Evolutionary conservation across 129 eudicot genomes (phyloP).

Genomic region (Chrysanthemum seticuspe): DNA sequence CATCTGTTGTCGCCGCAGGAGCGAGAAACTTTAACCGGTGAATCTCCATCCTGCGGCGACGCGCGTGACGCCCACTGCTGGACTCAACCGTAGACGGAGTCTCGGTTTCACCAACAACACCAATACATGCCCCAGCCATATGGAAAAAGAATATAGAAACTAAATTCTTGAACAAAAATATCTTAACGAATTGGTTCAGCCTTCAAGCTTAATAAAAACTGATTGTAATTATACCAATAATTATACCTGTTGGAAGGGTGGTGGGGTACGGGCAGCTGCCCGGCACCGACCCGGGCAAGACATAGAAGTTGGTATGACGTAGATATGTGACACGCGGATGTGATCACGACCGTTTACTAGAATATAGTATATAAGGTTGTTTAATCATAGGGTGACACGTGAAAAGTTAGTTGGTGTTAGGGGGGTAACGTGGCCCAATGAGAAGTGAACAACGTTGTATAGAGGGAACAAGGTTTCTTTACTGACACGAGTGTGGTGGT

Average conservation of each 20-base stretch:
- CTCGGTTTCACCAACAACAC: conserved; percentile 64
- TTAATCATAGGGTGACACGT: conserved; percentile 38
- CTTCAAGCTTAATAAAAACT: too few species aligned
- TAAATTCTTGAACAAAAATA: not conserved
- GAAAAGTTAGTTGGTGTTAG: conserved; percentile 27
- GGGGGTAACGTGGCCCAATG: conserved; percentile 68
- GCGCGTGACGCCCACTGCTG: conserved; percentile 36
- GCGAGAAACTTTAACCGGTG: conserved; percentile 57
- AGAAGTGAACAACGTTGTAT: conserved; percentile 26
- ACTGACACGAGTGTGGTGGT: conserved; percentile 84
- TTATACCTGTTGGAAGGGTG: conserved; percentile 32
- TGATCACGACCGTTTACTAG: conserved; percentile 46
- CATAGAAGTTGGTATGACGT: conserved; percentile 50
- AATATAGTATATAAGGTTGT: not conserved
- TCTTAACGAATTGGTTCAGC: too few species aligned
- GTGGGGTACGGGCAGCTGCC: conserved; percentile 66
- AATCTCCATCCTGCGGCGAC: conserved; percentile 69
- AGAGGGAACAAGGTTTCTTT: conserved; percentile 37
- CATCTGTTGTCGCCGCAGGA: conserved; percentile 33
- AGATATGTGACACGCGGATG: conserved; percentile 34
- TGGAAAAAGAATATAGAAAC: not conserved
- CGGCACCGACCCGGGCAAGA: conserved; percentile 74
- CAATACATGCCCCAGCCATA: conserved; percentile 85
- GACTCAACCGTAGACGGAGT: conserved; percentile 60
- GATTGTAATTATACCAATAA: conserved; percentile 31